These are phyloP conservation scores for Moricandia arvensis DNA, from an alignment of 345 rosid species.

Conservation along the genomic window DNA sequence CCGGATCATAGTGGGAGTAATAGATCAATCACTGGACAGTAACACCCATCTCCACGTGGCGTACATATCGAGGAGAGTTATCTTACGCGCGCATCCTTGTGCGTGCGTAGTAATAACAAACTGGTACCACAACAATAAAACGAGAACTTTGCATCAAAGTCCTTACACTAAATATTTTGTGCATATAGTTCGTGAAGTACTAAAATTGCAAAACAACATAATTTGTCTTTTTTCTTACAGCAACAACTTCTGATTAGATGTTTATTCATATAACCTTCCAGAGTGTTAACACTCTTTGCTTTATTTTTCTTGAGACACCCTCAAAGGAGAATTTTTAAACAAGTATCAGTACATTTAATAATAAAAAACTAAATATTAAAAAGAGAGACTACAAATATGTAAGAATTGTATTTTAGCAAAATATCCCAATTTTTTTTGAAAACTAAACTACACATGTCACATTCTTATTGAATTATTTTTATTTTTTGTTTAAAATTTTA, in stretches of 20 bases:
- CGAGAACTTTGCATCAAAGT: background rate
- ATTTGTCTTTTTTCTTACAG: background rate
- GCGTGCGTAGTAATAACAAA: constrained; percentile 28
- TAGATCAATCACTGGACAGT: background rate
- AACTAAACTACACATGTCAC: too few species aligned
- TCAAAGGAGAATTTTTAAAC: too few species aligned
- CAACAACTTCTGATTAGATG: background rate
- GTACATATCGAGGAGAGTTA: constrained; percentile 3
- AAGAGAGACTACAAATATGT: too few species aligned
- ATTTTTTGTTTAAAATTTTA: too few species aligned
- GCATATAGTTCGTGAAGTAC: background rate
- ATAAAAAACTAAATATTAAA: too few species aligned
- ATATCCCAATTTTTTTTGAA: too few species aligned
- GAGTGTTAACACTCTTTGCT: background rate
- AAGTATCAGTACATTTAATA: too few species aligned
- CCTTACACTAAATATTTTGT: background rate
- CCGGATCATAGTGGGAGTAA: background rate
- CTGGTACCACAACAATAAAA: background rate
- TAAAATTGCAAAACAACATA: background rate
- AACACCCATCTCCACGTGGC: constrained; percentile 18
- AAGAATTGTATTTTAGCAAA: too few species aligned
- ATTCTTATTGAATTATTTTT: too few species aligned
- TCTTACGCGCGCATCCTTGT: background rate
- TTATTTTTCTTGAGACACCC: too few species aligned
- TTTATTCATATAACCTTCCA: background rate